These are phyloP conservation scores for Aspergillus proliferans DNA, from an alignment of 2,329 filamentous ascomycete species.

Conservation along the genomic window DNA sequence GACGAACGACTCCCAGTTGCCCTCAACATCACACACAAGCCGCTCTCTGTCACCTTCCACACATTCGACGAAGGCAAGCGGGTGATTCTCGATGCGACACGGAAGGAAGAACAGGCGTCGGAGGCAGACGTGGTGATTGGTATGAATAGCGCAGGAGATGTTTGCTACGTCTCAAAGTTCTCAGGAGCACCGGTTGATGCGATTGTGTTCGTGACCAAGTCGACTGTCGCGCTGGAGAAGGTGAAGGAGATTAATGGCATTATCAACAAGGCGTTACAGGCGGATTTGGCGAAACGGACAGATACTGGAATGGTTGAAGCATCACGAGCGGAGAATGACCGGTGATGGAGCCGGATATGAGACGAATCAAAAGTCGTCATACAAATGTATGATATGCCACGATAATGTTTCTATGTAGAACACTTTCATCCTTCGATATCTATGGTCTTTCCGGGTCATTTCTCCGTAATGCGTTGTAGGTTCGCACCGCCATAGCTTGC, in stretches of 20 bases:
- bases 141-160: constrained; percentile 81
- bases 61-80: constrained; percentile 56
- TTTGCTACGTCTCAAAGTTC: constrained; percentile 86
- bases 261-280: constrained; percentile 65
- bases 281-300: constrained; percentile 59
- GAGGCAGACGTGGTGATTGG: constrained; percentile 70
- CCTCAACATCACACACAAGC: constrained; percentile 84
- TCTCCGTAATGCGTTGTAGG: no score
- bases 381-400: neutral
- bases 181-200: constrained; percentile 80
- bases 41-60: constrained; percentile 83
- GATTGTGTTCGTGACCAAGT: constrained; percentile 67
- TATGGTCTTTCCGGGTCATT: no score
- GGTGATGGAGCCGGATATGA: constrained; percentile 41
- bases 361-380: neutral
- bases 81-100: constrained; percentile 41
- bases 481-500: no score
- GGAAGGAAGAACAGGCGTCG: constrained; percentile 48
- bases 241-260: constrained; percentile 72
- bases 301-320: constrained; percentile 74
- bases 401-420: no score
- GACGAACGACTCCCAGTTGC: constrained; percentile 86
- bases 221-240: constrained; percentile 66
- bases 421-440: no score
- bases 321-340: constrained; percentile 77